These are phyloP conservation scores for Phytopythium montanum DNA, from an alignment of 352 stramenopile genomes.

Conservation along the genomic window DNA sequence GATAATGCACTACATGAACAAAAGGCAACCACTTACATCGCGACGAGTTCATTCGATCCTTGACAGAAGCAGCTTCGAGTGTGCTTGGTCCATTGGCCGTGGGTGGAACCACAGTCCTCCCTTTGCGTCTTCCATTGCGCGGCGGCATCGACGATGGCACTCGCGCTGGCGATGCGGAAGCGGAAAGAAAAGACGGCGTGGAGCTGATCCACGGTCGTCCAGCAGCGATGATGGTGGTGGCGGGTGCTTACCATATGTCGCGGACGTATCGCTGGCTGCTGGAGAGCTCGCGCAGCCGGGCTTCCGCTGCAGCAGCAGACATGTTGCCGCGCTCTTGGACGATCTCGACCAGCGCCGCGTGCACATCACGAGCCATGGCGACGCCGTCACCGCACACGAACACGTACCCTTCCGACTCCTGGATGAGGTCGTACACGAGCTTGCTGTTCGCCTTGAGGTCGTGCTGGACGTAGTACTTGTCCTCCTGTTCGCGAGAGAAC, in stretches of 20 bases:
- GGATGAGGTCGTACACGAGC: slow-evolving; percentile 71
- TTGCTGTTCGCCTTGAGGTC: slow-evolving; percentile 54
- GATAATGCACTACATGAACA: not conserved
- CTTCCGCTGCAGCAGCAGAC: slow-evolving; percentile 52
- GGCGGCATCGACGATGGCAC: slow-evolving; percentile 1
- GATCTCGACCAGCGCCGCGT: slow-evolving; percentile 77
- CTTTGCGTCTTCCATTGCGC: slow-evolving; percentile 1
- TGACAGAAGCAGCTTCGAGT: not conserved
- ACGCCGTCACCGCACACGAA: slow-evolving; percentile 96
- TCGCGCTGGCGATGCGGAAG: not conserved
- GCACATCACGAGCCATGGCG: slow-evolving; percentile 94
- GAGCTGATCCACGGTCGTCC: not conserved
- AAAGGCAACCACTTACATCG: not conserved
- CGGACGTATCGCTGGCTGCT: slow-evolving; percentile 81
- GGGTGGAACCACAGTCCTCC: not conserved
- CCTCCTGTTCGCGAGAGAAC: slow-evolving; percentile 89
- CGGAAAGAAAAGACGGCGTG: slow-evolving; percentile 7
- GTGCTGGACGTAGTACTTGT: slow-evolving; percentile 95
- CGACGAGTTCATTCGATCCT: not conserved
- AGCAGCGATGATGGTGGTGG: not conserved
- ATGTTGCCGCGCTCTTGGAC: slow-evolving; percentile 66
- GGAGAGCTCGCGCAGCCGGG: slow-evolving; percentile 51
- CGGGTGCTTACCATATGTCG: slow-evolving; percentile 86
- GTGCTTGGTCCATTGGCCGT: not conserved
- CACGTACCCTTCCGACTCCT: slow-evolving; percentile 75